Evolutionary conservation across 345 rosid species (phyloP).

Genomic region (Angophora floribunda): DNA sequence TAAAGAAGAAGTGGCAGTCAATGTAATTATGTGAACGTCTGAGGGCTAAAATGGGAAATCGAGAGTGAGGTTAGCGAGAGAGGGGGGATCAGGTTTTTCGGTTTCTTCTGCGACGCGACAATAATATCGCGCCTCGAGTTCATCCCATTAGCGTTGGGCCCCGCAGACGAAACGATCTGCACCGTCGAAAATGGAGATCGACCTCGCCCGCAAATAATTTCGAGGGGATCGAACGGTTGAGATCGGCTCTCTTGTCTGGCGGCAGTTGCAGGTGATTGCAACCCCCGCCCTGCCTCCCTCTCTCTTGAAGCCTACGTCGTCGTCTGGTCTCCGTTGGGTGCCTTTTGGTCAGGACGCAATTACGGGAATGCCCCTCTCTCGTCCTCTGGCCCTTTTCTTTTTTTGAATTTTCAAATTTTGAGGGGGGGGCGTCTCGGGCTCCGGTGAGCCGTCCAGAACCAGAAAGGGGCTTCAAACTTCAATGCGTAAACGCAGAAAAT

Average conservation of each 20-base stretch:
- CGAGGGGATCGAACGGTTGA: not conserved
- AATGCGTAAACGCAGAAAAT: not conserved
- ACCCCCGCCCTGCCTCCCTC: not conserved
- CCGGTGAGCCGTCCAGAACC: not conserved
- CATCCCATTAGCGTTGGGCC: not conserved
- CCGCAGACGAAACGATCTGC: not conserved
- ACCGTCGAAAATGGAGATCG: not conserved
- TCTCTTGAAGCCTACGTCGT: not conserved
- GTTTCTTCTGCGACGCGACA: not conserved
- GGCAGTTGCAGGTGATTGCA: not conserved
- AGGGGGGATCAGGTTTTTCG: not conserved
- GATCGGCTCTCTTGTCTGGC: not conserved
- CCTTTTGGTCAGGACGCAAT: not conserved
- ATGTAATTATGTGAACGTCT: not conserved
- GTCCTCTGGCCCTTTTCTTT: not conserved
- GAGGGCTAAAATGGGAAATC: not conserved
- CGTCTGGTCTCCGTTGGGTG: not conserved
- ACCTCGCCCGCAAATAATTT: not conserved
- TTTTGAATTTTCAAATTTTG: not conserved
- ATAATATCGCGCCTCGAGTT: not conserved
- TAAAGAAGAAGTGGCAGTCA: slow-evolving; percentile 4
- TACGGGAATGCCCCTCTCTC: not conserved
- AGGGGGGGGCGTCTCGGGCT: not conserved
- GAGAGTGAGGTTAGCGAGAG: not conserved
- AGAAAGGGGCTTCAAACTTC: not conserved